Percentiles rank a stretch among this genome's conserved stretches.
Evolutionary conservation across 139 green algal species (phyloP).

Genomic region (Bryopsis sp.): DNA sequence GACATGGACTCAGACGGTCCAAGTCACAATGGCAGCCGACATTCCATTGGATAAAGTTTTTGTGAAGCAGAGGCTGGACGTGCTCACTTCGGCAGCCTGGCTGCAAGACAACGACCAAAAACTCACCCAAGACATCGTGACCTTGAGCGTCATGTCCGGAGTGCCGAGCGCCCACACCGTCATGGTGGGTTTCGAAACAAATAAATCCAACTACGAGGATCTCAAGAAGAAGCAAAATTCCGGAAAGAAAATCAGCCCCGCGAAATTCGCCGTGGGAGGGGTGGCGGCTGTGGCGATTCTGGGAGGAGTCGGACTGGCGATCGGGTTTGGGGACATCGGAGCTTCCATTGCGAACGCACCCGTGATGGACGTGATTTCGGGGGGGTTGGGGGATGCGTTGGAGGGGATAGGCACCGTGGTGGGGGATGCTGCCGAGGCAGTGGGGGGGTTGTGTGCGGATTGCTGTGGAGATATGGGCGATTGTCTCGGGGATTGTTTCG

Average conservation of each 20-base stretch:
- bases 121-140: neutral
- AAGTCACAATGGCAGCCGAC: constrained; percentile 2
- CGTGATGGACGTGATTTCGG: constrained; percentile 12
- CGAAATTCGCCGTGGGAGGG: constrained; percentile 37
- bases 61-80: constrained; percentile 47
- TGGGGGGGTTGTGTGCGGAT: constrained; percentile 15
- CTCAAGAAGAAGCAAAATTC: constrained; percentile 21
- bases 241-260: constrained; percentile 25
- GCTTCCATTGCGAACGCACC: constrained; percentile 26
- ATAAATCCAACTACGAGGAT: constrained; percentile 16
- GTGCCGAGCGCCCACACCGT: constrained; percentile 40
- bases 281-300: constrained; percentile 34
- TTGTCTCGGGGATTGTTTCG: constrained; percentile 14
- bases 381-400: constrained; percentile 14
- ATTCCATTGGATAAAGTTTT: constrained; percentile 57
- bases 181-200: constrained; percentile 52
- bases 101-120: constrained; percentile 19
- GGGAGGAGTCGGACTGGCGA: constrained; percentile 25
- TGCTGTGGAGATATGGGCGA: constrained; percentile 18
- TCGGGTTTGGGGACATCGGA: constrained; percentile 38
- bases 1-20: constrained; percentile 15
- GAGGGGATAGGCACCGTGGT: constrained; percentile 7
- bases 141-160: constrained; percentile 9
- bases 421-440: constrained; percentile 19
- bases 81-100: constrained; percentile 40